Conservation (phyloP, 2,329 filamentous ascomycete species). For the Metarhizium anisopliae region DNA sequence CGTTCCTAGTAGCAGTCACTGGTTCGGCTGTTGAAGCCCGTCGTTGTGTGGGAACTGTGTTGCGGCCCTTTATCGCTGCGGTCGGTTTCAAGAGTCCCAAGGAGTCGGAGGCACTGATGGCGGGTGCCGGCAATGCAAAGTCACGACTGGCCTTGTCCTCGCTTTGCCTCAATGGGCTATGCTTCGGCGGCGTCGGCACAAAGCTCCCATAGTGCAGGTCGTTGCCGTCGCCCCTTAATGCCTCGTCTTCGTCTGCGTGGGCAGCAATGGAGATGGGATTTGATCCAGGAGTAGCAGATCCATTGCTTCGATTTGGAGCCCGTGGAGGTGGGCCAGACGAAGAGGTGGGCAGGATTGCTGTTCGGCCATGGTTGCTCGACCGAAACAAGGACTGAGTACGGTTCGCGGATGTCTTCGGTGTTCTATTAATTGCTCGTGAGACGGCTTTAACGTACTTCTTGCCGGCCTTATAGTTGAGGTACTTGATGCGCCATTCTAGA, state of each 20-base stretch:
- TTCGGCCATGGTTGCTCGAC: constrained; percentile 9
- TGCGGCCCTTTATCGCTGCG: constrained; percentile 9
- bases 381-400: constrained; percentile 22
- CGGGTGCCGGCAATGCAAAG: constrained; percentile 47
- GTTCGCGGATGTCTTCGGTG: constrained; percentile 32
- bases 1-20: constrained; percentile 8
- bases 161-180: constrained; percentile 11
- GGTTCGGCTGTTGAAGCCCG: constrained; percentile 24
- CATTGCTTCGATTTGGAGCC: background rate
- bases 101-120: constrained; percentile 30
- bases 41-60: constrained; percentile 22
- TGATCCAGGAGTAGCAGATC: background rate
- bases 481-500: constrained; percentile 83
- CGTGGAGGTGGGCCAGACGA: background rate
- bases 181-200: constrained; percentile 30
- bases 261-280: constrained; percentile 1
- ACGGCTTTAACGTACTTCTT: constrained; percentile 92
- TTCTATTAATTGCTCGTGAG: constrained; percentile 57
- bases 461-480: constrained; percentile 89
- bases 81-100: constrained; percentile 15
- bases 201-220: constrained; percentile 46
- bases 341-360: constrained; percentile 1
- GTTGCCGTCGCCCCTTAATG: constrained; percentile 21
- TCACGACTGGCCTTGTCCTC: constrained; percentile 19
- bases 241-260: constrained; percentile 2